Conservation (phyloP, 2,329 filamentous ascomycete genomes). For the Cercospora brassicicola region DNA sequence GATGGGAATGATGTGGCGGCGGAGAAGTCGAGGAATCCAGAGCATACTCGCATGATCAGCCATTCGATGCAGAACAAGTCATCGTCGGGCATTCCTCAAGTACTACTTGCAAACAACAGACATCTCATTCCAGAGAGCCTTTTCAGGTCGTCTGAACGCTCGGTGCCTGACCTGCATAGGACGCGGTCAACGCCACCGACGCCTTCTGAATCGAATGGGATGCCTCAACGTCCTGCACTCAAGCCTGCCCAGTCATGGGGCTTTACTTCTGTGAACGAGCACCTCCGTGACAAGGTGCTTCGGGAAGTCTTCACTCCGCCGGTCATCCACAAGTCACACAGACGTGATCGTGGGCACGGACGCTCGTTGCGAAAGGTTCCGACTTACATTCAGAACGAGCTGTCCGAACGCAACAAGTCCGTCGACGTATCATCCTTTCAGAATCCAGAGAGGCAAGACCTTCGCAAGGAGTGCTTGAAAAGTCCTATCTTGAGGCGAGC, state of each 20-base stretch:
- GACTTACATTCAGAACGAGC: constrained; percentile 36
- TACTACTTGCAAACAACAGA: constrained; percentile 89
- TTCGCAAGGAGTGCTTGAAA: constrained; percentile 38
- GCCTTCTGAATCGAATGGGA: constrained; percentile 18
- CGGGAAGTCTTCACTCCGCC: constrained; percentile 88
- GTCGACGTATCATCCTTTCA: constrained; percentile 23
- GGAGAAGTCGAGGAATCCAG: constrained; percentile 26
- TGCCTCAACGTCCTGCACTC: constrained; percentile 42
- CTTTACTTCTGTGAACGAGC: constrained; percentile 85
- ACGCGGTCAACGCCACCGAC: constrained; percentile 29
- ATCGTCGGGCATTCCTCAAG: constrained; percentile 69
- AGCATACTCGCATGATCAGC: constrained; percentile 56
- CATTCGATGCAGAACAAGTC: constrained; percentile 70
- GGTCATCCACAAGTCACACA: constrained; percentile 76
- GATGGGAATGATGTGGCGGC: constrained; percentile 29
- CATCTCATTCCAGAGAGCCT: constrained; percentile 88
- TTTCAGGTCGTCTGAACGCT: constrained; percentile 57
- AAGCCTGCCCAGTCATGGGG: constrained; percentile 69
- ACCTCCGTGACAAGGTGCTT: constrained; percentile 84
- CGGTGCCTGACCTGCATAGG: constrained; percentile 37
- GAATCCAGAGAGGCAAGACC: neutral
- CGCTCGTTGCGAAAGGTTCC: constrained; percentile 52
- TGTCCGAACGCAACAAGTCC: constrained; percentile 33
- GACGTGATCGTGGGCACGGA: constrained; percentile 64
- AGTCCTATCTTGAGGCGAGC: constrained; percentile 43